These are phyloP conservation scores for Scedosporium dehoogii DNA, from an alignment of 2,329 filamentous ascomycete genomes.

Conservation along the genomic window DNA sequence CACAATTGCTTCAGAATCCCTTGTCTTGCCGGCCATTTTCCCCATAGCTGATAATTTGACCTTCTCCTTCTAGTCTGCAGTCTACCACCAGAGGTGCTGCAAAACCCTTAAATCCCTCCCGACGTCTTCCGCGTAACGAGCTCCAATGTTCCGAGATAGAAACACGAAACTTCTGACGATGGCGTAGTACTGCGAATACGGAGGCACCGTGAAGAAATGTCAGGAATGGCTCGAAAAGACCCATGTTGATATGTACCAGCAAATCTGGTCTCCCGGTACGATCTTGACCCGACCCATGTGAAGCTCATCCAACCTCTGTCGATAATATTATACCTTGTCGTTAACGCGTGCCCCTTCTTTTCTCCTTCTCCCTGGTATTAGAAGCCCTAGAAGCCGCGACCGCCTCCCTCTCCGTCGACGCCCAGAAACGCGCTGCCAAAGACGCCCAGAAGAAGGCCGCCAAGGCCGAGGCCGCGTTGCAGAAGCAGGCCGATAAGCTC, in stretches of 20 bases:
- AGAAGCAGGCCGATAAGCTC: constrained; percentile 72
- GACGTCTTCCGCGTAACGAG: constrained; percentile 6
- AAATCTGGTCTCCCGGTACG: constrained; percentile 78
- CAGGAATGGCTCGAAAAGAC: constrained; percentile 84
- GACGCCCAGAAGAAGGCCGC: constrained; percentile 95
- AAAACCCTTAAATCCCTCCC: constrained; percentile 14
- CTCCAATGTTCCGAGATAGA: background rate
- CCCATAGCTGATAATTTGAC: background rate
- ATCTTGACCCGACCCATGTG: background rate
- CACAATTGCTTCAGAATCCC: too few species aligned
- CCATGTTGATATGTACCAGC: constrained; percentile 62
- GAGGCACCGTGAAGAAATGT: constrained; percentile 92
- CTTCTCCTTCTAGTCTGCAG: constrained; percentile 42
- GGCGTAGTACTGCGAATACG: constrained; percentile 93
- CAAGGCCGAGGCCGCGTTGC: constrained; percentile 81
- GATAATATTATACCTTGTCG: too few species aligned
- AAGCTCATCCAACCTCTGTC: too few species aligned
- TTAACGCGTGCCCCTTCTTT: background rate
- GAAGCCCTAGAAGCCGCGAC: constrained; percentile 78
- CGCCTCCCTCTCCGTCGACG: constrained; percentile 76
- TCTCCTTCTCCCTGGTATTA: constrained; percentile 20
- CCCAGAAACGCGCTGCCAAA: constrained; percentile 89
- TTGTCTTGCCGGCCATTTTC: constrained; percentile 1
- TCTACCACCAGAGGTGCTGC: constrained; percentile 50
- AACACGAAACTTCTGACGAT: constrained; percentile 8